Base-by-base conservation (phyloP, 78 protist species). In the Reticulomyxa filosa region DNA sequence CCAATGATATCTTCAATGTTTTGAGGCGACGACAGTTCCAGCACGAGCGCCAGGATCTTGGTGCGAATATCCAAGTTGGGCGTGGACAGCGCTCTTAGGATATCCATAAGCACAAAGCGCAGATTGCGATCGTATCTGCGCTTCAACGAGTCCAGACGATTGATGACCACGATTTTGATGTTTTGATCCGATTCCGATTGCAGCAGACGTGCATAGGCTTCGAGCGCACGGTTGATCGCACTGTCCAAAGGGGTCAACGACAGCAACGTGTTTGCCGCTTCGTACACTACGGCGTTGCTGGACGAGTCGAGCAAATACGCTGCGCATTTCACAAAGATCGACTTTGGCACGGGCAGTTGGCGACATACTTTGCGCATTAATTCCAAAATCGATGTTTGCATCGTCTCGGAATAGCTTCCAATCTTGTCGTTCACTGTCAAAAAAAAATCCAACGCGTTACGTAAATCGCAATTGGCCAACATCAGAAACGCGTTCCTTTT, bases 401-500 rank as follows among this genome's bases (percentile, higher is more conserved):
- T n/a, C n/a, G n/a, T n/a, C n/a, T n/a, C n/a, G n/a, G n/a, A n/a
- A n/a, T n/a, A n/a, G n/a, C n/a, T n/a, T n/a, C n/a, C n/a, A n/a
- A n/a, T n/a, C n/a, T n/a, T n/a, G n/a, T n/a, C n/a, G n/a, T n/a
- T n/a, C n/a, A n/a, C n/a, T n/a, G n/a, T n/a, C n/a, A n/a, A n/a
- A n/a, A n/a, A n/a, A n/a, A n/a, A n/a, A n/a, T n/a, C 59, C 59
- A 53, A 30, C 8, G 59, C 51, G 42, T 36, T 63, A 11, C 23
- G 50, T 33, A 61, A 59, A 22, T 64, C 79, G 55, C 84, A 82
- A 51, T 79, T 36, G 68, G 74, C 77, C 46, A 92, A 80, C 98
- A 89, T 86, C 35, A 84, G 57, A 42, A 92, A 86, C 3, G 95
- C 95, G 55, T 92, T 88, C 46, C 97, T 78, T 80, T 81, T 78